Evolutionary conservation across 129 eudicot species (phyloP).

Genomic region (Pulicaria dysenterica): DNA sequence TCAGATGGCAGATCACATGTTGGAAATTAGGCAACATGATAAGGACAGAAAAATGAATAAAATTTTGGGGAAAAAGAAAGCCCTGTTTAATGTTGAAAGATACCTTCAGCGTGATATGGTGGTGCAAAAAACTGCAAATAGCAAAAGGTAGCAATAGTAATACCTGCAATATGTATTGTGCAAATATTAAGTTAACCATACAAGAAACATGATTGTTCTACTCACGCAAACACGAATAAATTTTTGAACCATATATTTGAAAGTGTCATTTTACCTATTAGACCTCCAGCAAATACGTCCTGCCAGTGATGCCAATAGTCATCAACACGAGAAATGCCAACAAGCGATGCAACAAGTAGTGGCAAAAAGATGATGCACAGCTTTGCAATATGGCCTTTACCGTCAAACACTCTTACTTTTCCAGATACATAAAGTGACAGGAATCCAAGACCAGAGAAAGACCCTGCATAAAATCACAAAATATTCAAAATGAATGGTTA

Average conservation of each 20-base stretch:
- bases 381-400: slow-evolving; percentile 82
- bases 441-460: slow-evolving; percentile 93
- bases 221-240: neutral
- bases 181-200: neutral
- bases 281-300: slow-evolving; percentile 86
- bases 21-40: too few species aligned
- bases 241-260: neutral
- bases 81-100: neutral
- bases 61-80: too few species aligned
- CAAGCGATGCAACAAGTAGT: slow-evolving; percentile 66
- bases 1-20: too few species aligned
- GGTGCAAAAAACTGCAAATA: slow-evolving; percentile 90
- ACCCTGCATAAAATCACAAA: slow-evolving; percentile 47
- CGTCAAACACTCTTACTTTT: slow-evolving; percentile 68
- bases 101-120: slow-evolving; percentile 69
- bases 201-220: neutral
- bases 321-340: slow-evolving; percentile 84
- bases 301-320: slow-evolving; percentile 98
- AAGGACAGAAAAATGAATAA: too few species aligned
- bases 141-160: slow-evolving; percentile 64
- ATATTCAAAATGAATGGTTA: neutral
- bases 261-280: slow-evolving; percentile 52
- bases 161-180: slow-evolving; percentile 51
- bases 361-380: slow-evolving; percentile 74
- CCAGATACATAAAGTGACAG: slow-evolving; percentile 71